These are phyloP conservation scores for Pneumocystis sp. DNA, from an alignment of 1,139 yeast species.

Conservation along the genomic window DNA sequence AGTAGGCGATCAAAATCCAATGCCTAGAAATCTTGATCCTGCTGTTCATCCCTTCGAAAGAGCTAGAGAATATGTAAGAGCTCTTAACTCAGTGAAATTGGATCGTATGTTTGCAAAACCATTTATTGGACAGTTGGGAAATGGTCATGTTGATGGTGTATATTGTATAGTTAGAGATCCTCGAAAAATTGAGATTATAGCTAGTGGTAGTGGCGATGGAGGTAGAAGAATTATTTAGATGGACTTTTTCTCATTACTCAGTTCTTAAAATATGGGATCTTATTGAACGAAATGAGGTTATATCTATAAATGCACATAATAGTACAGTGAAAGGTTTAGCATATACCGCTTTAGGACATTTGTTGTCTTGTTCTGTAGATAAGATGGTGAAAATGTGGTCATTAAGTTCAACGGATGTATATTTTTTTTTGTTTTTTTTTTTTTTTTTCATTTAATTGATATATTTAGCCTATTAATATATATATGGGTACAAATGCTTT, in stretches of 20 bases:
- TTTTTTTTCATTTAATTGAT: background rate
- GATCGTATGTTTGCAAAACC: conserved; percentile 96
- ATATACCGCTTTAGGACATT: conserved; percentile 52
- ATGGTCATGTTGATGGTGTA: conserved; percentile 94
- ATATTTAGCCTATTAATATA: conserved; percentile 37
- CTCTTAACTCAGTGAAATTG: conserved; percentile 84
- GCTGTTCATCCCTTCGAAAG: conserved; percentile 94
- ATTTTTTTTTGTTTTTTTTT: no score
- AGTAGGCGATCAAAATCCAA: conserved; percentile 69
- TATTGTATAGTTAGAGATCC: conserved; percentile 74
- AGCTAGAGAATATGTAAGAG: conserved; percentile 90
- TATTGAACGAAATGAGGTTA: conserved; percentile 54
- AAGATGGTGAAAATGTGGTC: conserved; percentile 77
- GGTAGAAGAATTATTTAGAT: background rate
- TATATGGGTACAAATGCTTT: conserved; percentile 75
- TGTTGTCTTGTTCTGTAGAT: conserved; percentile 84
- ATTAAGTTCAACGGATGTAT: conserved; percentile 4
- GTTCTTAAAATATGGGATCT: conserved; percentile 86
- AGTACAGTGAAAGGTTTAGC: conserved; percentile 81
- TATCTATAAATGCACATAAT: conserved; percentile 74
- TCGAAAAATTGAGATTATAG: conserved; percentile 53
- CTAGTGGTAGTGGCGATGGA: conserved; percentile 94
- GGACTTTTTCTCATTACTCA: background rate
- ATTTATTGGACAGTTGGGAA: conserved; percentile 84
- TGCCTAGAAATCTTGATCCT: conserved; percentile 84